Percentiles rank a stretch among this genome's conserved stretches.
Evolutionary conservation across 1,284 basidiomycete genomes (phyloP).

Genomic region (Austroboletus niveus): DNA sequence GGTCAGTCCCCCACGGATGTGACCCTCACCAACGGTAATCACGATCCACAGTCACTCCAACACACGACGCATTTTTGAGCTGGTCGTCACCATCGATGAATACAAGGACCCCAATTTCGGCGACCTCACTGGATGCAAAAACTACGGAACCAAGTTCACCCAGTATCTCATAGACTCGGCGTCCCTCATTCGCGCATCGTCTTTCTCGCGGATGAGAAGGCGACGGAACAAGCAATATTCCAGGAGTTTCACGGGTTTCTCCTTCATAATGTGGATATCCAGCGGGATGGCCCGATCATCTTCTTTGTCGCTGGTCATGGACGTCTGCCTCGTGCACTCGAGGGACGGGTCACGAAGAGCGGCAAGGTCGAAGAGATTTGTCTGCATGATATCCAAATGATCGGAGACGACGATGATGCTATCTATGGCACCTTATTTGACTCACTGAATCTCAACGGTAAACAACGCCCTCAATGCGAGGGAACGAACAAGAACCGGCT

Average conservation of each 20-base stretch:
- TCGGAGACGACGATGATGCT: constrained; percentile 35
- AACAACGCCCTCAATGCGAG: too few relatives aligned
- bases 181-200: constrained; percentile 55
- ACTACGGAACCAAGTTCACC: constrained; percentile 52
- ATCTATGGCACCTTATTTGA: constrained; percentile 5
- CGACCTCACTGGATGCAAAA: constrained; percentile 54
- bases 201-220: too few relatives aligned
- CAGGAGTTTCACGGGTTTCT: constrained; percentile 33
- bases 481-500: background rate
- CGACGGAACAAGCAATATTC: constrained; percentile 52
- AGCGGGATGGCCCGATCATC: constrained; percentile 56
- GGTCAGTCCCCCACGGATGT: background rate
- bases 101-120: constrained; percentile 45
- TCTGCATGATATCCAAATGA: constrained; percentile 46
- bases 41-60: too few relatives aligned
- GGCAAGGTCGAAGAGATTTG: constrained; percentile 53
- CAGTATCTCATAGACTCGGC: constrained; percentile 50
- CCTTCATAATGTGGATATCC: constrained; percentile 37
- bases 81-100: constrained; percentile 57
- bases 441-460: background rate
- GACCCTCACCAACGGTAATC: background rate
- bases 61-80: constrained; percentile 44
- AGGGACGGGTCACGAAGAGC: constrained; percentile 47
- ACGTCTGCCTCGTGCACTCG: constrained; percentile 45
- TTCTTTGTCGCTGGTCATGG: constrained; percentile 69